Base-by-base conservation (phyloP, 768 basidiomycete species). In the Russula emetica region DNA sequence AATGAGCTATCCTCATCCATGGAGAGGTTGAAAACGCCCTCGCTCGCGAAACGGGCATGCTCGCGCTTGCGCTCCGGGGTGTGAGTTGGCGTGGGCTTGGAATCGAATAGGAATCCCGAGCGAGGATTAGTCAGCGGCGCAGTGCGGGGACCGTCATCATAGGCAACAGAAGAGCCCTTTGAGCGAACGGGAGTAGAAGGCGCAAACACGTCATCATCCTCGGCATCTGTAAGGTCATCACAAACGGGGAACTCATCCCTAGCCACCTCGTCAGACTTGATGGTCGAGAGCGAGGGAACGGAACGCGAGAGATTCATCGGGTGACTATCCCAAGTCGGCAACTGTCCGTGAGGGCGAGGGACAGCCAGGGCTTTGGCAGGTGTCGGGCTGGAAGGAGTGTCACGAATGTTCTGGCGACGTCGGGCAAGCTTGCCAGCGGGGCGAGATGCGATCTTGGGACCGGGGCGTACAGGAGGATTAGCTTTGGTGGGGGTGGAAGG, bases 11-110 rank as follows among this genome's bases (percentile, higher is more conserved):
- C 86, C 71, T 89, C 88, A 66, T 90, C 88, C 53, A 86, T 85
- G 55, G 85, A 86, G 82, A 90, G 84, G 71, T 78, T 73, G 73
- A 90, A 90, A n/a, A 90, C 77, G 42, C 85, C 85, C 55, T 90
- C 89, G 71, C 86, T 89, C 9, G 88, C 87, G 7, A 81, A 77
- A 60, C 87, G 82, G 47, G 73, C 76, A 70, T 89, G 86, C 59
- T 70, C 42, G 13, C 55, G 70, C 61, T 74, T 74, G 56, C 78
- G 69, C 58, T 75, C 76, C 36, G 75, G 70, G 13, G 74, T 71
- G 49, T 78, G 76, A 1, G 77, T 74, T 2, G 82, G 76, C n/a
- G 76, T 77, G 22, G 65, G 62, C n/a, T 57, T 65, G 30, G 60
- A 52, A 58, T 71, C 68, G 67, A 84, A 82, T 0, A 82, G 77